A percentile compares a stretch with the other conserved stretches of the same genome.
These are phyloP conservation scores for Penicillium crystallinum DNA, from an alignment of 495 filamentous ascomycete genomes.

Conservation along the genomic window DNA sequence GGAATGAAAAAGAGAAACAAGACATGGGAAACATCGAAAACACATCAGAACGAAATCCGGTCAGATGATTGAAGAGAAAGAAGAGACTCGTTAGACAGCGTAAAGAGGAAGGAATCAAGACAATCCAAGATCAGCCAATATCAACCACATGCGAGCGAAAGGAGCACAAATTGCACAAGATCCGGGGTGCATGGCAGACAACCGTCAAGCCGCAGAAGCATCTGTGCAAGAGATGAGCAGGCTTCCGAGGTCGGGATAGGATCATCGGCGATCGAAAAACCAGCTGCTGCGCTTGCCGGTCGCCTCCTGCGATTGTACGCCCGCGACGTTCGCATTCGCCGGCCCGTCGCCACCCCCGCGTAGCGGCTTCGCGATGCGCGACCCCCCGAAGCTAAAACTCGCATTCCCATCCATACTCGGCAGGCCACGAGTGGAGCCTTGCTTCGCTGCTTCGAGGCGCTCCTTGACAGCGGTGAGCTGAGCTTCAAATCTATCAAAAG, in stretches of 20 bases:
- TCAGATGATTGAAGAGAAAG: slow-evolving; percentile 6
- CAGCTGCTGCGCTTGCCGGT: slow-evolving; percentile 43
- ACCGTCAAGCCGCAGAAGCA: slow-evolving; percentile 14
- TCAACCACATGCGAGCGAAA: slow-evolving; percentile 21
- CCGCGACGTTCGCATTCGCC: slow-evolving; percentile 27
- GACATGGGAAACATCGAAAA: slow-evolving; percentile 5
- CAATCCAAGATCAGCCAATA: slow-evolving; percentile 6
- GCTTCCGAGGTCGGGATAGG: slow-evolving; percentile 8
- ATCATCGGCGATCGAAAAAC: slow-evolving; percentile 49
- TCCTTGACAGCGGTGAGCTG: slow-evolving; percentile 97
- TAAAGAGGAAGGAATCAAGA: slow-evolving; percentile 10
- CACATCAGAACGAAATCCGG: slow-evolving; percentile 4
- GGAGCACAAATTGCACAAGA: slow-evolving; percentile 20
- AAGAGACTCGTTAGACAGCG: slow-evolving; percentile 25
- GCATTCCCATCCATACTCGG: slow-evolving; percentile 55
- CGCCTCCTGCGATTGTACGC: slow-evolving; percentile 44
- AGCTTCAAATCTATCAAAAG: slow-evolving; percentile 72
- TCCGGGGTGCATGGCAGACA: slow-evolving; percentile 18
- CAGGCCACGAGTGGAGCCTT: slow-evolving; percentile 76
- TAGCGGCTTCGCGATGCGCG: slow-evolving; percentile 93
- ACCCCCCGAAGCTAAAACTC: slow-evolving; percentile 71
- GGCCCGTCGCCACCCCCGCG: slow-evolving; percentile 69
- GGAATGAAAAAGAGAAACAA: slow-evolving; percentile 7
- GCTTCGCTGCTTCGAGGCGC: slow-evolving; percentile 90
- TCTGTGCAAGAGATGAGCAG: slow-evolving; percentile 17